Evolutionary conservation across 257 asterid species (phyloP), one percentile per base, ranked within the genome.

Genomic region (Solanum commersonii): DNA sequence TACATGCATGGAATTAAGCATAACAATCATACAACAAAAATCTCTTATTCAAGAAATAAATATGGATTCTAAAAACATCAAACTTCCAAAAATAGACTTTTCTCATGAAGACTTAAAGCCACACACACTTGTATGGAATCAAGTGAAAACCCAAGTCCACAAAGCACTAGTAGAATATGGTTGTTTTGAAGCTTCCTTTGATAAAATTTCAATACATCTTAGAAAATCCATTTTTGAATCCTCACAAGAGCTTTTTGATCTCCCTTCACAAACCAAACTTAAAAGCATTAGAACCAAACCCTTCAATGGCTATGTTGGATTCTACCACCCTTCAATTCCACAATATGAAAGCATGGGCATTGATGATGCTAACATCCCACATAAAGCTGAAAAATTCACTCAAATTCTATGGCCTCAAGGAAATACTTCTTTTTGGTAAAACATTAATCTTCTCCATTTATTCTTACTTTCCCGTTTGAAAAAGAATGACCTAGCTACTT

Each of bases 321-420:
- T n/a, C n/a, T n/a, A n/a, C n/a, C n/a, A n/a, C n/a, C n/a, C n/a
- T n/a, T n/a, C n/a, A n/a, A n/a, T 92, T 33, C 96, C 94, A 6
- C 92, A 94, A 22, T 94, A 88, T 74, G 96, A 94, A 46, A 94
- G 98, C 87, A 63, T 94, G 92, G 95, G 96, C 1, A 84, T 94
- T 59, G 89, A 78, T 8, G 92, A 92, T 63, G 92, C 91, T 2
- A 88, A 90, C 5, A 60, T 87, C 5, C 82, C 37, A 1, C 90
- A 63, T 15, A 81, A 87, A 33, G 86, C 88, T 42, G 88, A 91
- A 59, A 44, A 65, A 76, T 92, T 94, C 86, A 22, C 94, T 34
- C 73, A 63, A 14, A 87, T 85, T 86, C n/a, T 94, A 40, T 95
- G 98, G 98, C 87, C 96, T 0, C 60, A 94, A 68, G 95, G 96